These are phyloP conservation scores for Aspergillus sp. DNA, from an alignment of 2,329 filamentous ascomycete genomes.

Conservation along the genomic window DNA sequence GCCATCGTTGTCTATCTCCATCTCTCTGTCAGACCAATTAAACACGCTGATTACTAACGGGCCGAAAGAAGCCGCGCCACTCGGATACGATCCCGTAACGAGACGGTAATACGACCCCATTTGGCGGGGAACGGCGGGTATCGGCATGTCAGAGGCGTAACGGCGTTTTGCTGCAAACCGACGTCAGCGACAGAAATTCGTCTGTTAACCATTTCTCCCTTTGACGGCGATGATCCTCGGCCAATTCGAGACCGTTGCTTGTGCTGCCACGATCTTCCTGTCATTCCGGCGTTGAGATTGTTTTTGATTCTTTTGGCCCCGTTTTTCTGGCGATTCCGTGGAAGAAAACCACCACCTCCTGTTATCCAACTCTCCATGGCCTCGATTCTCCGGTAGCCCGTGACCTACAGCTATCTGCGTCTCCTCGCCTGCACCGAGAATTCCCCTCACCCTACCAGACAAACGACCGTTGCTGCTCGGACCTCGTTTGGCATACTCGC, in stretches of 20 bases:
- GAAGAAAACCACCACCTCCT: too few relatives aligned
- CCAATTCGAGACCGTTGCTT: background rate
- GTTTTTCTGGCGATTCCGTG: too few relatives aligned
- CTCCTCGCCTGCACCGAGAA: background rate
- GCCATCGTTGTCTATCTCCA: too few relatives aligned
- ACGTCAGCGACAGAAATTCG: conserved; percentile 12
- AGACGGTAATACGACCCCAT: conserved; percentile 10
- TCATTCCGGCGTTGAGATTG: too few relatives aligned
- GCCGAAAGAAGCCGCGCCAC: conserved; percentile 4
- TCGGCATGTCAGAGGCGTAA: conserved; percentile 28
- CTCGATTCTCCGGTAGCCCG: conserved; percentile 25
- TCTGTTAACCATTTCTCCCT: background rate
- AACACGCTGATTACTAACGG: background rate
- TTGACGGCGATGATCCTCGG: background rate
- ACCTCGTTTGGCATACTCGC: background rate
- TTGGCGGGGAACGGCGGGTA: conserved; percentile 19
- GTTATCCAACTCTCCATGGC: conserved; percentile 12
- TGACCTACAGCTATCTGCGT: conserved; percentile 13
- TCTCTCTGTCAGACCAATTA: too few relatives aligned
- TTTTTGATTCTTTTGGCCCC: too few relatives aligned
- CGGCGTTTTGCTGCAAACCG: conserved; percentile 6
- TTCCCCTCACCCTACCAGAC: conserved; percentile 5
- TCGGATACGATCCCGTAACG: conserved; percentile 12
- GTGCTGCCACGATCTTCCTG: too few relatives aligned
- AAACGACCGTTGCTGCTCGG: too few relatives aligned